Evolutionary conservation across 2,329 filamentous ascomycete species (phyloP).

Genomic region (Aspergillus fischeri): DNA sequence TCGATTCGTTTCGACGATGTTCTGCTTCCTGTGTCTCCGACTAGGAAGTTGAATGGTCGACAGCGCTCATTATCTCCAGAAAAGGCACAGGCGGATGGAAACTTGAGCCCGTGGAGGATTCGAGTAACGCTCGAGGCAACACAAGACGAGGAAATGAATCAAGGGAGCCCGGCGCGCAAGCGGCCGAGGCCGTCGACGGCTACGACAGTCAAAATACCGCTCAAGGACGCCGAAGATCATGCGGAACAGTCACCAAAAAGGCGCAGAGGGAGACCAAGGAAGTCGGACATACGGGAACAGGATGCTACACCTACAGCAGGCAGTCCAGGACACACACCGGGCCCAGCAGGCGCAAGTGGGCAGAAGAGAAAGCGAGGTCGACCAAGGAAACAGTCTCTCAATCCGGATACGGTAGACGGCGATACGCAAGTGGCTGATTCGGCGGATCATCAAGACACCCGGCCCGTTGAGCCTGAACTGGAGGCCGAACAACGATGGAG

Average conservation of each 20-base stretch:
- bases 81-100: constrained; percentile 35
- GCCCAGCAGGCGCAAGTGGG: constrained; percentile 24
- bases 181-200: constrained; percentile 25
- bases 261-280: constrained; percentile 41
- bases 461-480: constrained; percentile 1
- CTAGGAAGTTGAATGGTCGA: constrained; percentile 26
- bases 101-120: constrained; percentile 47
- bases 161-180: constrained; percentile 29
- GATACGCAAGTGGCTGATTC: constrained; percentile 15
- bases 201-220: constrained; percentile 39
- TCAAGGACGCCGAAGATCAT: constrained; percentile 35
- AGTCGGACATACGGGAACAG: constrained; percentile 31
- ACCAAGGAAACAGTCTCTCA: constrained; percentile 33
- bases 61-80: constrained; percentile 34
- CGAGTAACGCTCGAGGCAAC: constrained; percentile 46
- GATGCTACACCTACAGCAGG: constrained; percentile 33
- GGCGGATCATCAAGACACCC: not conserved
- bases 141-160: constrained; percentile 37
- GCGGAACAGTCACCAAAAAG: constrained; percentile 37
- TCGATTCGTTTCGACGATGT: constrained; percentile 42
- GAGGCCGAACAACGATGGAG: constrained; percentile 15
- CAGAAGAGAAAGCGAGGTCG: constrained; percentile 35
- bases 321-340: constrained; percentile 30
- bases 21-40: constrained; percentile 37
- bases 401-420: constrained; percentile 13